These are phyloP conservation scores for Alternaria atra DNA, from an alignment of 2,329 filamentous ascomycete genomes.

Conservation along the genomic window DNA sequence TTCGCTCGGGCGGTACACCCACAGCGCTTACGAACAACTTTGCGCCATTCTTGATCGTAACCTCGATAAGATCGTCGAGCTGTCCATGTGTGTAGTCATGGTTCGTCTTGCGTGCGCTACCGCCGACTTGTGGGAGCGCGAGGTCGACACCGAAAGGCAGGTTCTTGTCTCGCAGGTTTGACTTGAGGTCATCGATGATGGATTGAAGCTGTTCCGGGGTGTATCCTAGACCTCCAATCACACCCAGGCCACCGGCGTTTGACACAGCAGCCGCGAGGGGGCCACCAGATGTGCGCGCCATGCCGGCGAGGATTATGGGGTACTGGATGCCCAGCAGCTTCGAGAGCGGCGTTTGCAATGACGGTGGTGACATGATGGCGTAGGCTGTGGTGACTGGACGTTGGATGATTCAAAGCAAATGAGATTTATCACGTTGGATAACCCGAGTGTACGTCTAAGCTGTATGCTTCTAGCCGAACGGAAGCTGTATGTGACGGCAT, in stretches of 20 bases:
- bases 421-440: constrained; percentile 7
- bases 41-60: constrained; percentile 85
- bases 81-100: constrained; percentile 94
- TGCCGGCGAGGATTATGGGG: constrained; percentile 90
- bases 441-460: not conserved
- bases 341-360: constrained; percentile 51
- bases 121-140: constrained; percentile 88
- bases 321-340: constrained; percentile 81
- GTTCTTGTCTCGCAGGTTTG: constrained; percentile 69
- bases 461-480: constrained; percentile 4
- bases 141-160: constrained; percentile 93
- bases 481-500: constrained; percentile 20
- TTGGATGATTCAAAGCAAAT: not conserved
- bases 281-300: constrained; percentile 75
- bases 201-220: constrained; percentile 75
- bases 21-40: constrained; percentile 87
- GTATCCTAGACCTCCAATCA: constrained; percentile 58
- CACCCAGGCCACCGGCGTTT: constrained; percentile 82
- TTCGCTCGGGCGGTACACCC: constrained; percentile 78
- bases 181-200: constrained; percentile 88
- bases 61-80: constrained; percentile 85
- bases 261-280: constrained; percentile 61
- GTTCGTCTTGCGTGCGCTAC: constrained; percentile 85
- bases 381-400: not conserved
- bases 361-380: constrained; percentile 43